These are phyloP conservation scores for Naematelia aurantialba DNA, from an alignment of 768 basidiomycete species.

Conservation along the genomic window DNA sequence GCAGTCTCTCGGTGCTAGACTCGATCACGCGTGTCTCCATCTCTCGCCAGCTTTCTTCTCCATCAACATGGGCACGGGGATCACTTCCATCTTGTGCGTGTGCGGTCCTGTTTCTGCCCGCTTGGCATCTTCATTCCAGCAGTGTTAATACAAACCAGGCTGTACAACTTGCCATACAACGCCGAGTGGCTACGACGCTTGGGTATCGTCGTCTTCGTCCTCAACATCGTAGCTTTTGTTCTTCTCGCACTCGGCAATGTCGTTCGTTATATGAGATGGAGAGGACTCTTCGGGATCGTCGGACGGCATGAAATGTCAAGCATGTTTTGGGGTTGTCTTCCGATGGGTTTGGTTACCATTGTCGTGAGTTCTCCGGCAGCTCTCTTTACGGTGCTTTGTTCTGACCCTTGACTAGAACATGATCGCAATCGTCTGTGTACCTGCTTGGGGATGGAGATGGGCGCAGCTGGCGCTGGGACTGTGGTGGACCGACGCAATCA, in stretches of 20 bases:
- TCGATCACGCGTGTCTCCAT: slow-evolving; percentile 13
- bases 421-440: slow-evolving; percentile 41
- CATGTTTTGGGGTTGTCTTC: slow-evolving; percentile 44
- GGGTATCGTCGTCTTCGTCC: slow-evolving; percentile 39
- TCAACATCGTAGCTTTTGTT: slow-evolving; percentile 43
- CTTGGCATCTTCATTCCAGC: not conserved
- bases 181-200: slow-evolving; percentile 36
- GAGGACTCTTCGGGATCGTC: slow-evolving; percentile 30
- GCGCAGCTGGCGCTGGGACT: slow-evolving; percentile 55
- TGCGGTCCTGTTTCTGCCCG: not conserved
- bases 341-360: slow-evolving; percentile 49
- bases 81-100: slow-evolving; percentile 43
- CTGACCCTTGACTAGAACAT: slow-evolving; percentile 36
- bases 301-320: slow-evolving; percentile 34
- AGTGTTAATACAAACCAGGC: not conserved
- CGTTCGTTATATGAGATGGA: slow-evolving; percentile 44
- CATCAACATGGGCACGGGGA: slow-evolving; percentile 47
- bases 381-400: not conserved
- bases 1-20: not conserved
- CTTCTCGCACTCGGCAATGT: slow-evolving; percentile 20
- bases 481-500: slow-evolving; percentile 65
- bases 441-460: slow-evolving; percentile 29
- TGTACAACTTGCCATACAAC: slow-evolving; percentile 48
- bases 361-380: slow-evolving; percentile 20
- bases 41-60: slow-evolving; percentile 25